A percentile compares a stretch with the other conserved stretches of the same genome.
phyloP scores from a whole-genome alignment of 805 yeast genomes.

The Pichia cabralensis region DNA sequence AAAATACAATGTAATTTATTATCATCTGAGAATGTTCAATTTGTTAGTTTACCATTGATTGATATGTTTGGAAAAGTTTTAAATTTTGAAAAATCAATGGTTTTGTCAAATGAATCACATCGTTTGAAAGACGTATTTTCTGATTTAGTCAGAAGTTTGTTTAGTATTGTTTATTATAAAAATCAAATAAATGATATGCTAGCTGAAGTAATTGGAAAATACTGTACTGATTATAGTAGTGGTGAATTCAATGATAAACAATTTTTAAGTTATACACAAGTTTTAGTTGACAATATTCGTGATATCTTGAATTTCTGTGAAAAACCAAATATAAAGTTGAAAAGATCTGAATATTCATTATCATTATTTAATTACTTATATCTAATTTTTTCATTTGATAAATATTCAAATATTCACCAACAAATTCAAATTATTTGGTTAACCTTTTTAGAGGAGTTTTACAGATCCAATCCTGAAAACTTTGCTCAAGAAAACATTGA shows the following conservation, averaged over 20 bases:
- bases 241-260: constrained; percentile 8
- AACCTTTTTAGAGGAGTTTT: constrained; percentile 27
- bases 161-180: constrained; percentile 72
- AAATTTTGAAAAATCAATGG: constrained; percentile 32
- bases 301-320: constrained; percentile 17
- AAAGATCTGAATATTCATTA: constrained; percentile 33
- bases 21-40: constrained; percentile 60
- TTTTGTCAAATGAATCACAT: constrained; percentile 22
- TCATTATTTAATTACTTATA: constrained; percentile 35
- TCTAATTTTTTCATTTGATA: constrained; percentile 14
- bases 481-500: constrained; percentile 30
- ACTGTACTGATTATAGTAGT: constrained; percentile 15
- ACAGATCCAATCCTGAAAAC: constrained; percentile 11
- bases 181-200: constrained; percentile 82
- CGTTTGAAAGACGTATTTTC: constrained; percentile 33
- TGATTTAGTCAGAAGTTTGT: constrained; percentile 55
- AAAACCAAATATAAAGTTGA: constrained; percentile 25
- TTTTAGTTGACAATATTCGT: constrained; percentile 18
- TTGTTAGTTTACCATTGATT: constrained; percentile 79
- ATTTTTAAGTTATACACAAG: constrained; percentile 13
- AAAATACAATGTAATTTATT: constrained; percentile 37
- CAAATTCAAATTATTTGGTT: constrained; percentile 32
- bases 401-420: constrained; percentile 14
- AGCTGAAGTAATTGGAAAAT: constrained; percentile 47
- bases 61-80: constrained; percentile 61